These are phyloP conservation scores for Kodamaea leandrae DNA, from an alignment of 805 yeast genomes.

Conservation along the genomic window DNA sequence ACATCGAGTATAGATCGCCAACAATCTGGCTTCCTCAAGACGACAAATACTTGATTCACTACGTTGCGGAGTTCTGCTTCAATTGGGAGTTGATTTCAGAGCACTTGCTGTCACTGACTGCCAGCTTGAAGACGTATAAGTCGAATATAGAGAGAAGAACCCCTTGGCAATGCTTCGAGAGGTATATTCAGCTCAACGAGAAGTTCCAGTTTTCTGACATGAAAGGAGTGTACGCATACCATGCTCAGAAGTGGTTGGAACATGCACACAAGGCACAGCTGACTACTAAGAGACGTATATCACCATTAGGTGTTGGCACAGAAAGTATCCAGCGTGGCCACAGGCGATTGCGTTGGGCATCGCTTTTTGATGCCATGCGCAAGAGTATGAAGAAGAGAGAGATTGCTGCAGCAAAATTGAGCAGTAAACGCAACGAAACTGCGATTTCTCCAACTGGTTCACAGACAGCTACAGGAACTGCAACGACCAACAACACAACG, in stretches of 20 bases:
- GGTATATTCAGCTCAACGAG: conserved; percentile 90
- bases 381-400: conserved; percentile 89
- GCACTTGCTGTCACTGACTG: conserved; percentile 64
- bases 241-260: conserved; percentile 89
- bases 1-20: conserved; percentile 80
- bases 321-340: conserved; percentile 95
- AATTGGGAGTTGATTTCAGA: conserved; percentile 93
- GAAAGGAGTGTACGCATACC: conserved; percentile 79
- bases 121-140: conserved; percentile 58
- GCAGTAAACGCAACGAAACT: conserved; percentile 8
- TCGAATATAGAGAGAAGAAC: conserved; percentile 93
- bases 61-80: conserved; percentile 82
- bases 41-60: conserved; percentile 73
- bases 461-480: background rate
- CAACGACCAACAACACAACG: background rate
- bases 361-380: conserved; percentile 93
- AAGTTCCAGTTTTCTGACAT: conserved; percentile 82
- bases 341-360: conserved; percentile 87
- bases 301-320: conserved; percentile 90
- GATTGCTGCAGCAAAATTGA: conserved; percentile 40
- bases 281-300: conserved; percentile 80
- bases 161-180: conserved; percentile 98
- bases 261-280: conserved; percentile 87
- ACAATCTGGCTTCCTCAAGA: conserved; percentile 97
- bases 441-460: background rate